Conservation (phyloP, 2,329 filamentous ascomycete genomes). For the Metarhizium album region DNA sequence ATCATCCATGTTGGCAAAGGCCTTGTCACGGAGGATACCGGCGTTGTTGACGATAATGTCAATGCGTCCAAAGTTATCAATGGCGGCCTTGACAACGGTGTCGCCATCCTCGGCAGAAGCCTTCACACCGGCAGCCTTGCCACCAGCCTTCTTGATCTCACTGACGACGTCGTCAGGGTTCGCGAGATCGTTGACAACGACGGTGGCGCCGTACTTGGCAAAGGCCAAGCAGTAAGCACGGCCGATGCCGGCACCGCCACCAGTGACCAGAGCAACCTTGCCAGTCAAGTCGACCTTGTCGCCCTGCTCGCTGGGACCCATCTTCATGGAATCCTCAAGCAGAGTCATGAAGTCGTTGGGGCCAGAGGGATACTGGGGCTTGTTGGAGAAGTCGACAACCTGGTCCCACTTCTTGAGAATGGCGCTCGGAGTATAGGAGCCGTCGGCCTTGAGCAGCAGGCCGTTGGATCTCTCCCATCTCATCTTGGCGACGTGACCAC, state of each 20-base stretch:
- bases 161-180: conserved; percentile 84
- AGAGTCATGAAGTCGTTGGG: conserved; percentile 81
- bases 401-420: conserved; percentile 83
- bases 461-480: conserved; percentile 91
- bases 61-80: conserved; percentile 85
- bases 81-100: conserved; percentile 79
- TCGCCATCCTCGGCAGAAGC: conserved; percentile 90
- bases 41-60: conserved; percentile 98
- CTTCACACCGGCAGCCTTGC: conserved; percentile 86
- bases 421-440: conserved; percentile 76
- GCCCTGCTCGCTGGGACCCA: conserved; percentile 60
- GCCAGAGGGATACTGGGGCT: conserved; percentile 68
- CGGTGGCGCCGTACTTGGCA: conserved; percentile 67
- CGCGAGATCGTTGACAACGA: conserved; percentile 93
- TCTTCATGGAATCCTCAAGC: conserved; percentile 72
- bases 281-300: conserved; percentile 72
- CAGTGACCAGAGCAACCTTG: conserved; percentile 78
- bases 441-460: conserved; percentile 80
- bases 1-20: conserved; percentile 96
- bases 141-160: conserved; percentile 84
- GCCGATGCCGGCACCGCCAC: conserved; percentile 82
- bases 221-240: conserved; percentile 84
- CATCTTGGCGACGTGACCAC: conserved; percentile 83
- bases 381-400: conserved; percentile 68
- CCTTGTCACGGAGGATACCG: conserved; percentile 94